Conservation (phyloP, 768 basidiomycete genomes). For the Calocera cornea region DNA sequence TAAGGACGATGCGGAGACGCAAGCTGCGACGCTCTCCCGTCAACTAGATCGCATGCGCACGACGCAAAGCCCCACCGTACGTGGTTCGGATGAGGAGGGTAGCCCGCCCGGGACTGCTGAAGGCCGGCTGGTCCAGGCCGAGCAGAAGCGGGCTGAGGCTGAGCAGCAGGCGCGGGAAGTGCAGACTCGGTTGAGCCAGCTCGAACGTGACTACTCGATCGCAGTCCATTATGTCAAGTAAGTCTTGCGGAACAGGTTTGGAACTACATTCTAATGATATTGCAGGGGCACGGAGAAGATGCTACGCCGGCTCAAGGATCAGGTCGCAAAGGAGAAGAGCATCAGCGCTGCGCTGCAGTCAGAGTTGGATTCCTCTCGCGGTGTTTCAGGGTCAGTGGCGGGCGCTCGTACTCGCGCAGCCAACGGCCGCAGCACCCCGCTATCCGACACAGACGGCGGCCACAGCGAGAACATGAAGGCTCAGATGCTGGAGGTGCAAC, state of each 20-base stretch:
- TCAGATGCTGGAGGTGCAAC: conserved; percentile 65
- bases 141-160: conserved; percentile 64
- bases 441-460: conserved; percentile 45
- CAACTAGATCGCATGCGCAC: conserved; percentile 56
- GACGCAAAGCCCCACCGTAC: conserved; percentile 37
- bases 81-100: conserved; percentile 26
- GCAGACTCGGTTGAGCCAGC: conserved; percentile 51
- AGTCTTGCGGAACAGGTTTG: conserved; percentile 20
- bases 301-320: conserved; percentile 92
- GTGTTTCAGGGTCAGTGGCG: conserved; percentile 41
- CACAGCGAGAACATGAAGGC: conserved; percentile 43
- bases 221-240: conserved; percentile 97
- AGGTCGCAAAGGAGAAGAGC: conserved; percentile 79
- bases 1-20: conserved; percentile 62
- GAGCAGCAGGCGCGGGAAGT: conserved; percentile 57
- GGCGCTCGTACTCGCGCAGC: conserved; percentile 35
- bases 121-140: conserved; percentile 49
- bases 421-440: conserved; percentile 70
- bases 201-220: conserved; percentile 91
- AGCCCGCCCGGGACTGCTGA: conserved; percentile 21
- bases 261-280: conserved; percentile 7
- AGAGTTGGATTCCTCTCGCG: conserved; percentile 65
- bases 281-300: conserved; percentile 90
- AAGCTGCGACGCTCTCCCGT: conserved; percentile 46
- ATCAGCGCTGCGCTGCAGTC: conserved; percentile 64